A percentile compares a stretch with the other conserved stretches of the same genome.
Conservation (phyloP, 1,139 yeast species). For the Blastobotrys niveus region DNA sequence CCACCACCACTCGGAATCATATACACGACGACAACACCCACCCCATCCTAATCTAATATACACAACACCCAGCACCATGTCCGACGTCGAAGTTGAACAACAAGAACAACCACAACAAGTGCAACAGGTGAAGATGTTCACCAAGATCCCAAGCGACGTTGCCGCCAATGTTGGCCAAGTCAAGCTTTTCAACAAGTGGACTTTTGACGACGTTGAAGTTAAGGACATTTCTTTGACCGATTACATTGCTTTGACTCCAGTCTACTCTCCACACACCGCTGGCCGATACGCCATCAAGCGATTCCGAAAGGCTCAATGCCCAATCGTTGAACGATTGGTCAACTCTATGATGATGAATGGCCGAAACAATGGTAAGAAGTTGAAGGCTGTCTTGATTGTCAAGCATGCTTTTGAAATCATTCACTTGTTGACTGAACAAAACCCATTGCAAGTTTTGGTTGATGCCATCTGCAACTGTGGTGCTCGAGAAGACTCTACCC, state of each 20-base stretch:
- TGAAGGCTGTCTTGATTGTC: constrained; percentile 99
- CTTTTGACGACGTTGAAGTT: constrained; percentile 94
- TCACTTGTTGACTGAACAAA: constrained; percentile 95
- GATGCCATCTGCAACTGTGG: constrained; percentile 99
- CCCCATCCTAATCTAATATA: not conserved
- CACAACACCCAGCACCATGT: constrained; percentile 18
- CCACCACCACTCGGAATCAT: not conserved
- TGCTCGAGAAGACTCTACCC: constrained; percentile 99
- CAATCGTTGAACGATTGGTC: constrained; percentile 98
- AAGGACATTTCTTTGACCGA: constrained; percentile 98
- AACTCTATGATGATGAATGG: constrained; percentile 99
- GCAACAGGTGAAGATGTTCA: constrained; percentile 36
- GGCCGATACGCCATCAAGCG: constrained; percentile 99
- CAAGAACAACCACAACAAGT: constrained; percentile 21
- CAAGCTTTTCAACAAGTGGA: constrained; percentile 99
- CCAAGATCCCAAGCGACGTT: constrained; percentile 94
- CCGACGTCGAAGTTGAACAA: constrained; percentile 26
- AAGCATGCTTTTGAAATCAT: constrained; percentile 99
- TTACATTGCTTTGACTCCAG: constrained; percentile 97
- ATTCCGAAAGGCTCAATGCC: constrained; percentile 99
- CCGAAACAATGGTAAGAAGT: constrained; percentile 99
- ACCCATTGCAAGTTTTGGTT: constrained; percentile 99
- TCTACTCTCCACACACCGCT: constrained; percentile 98
- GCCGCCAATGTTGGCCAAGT: constrained; percentile 95
- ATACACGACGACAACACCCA: not conserved